These are phyloP conservation scores for Lophiotrema nucula DNA, from an alignment of 495 filamentous ascomycete species.

Conservation along the genomic window DNA sequence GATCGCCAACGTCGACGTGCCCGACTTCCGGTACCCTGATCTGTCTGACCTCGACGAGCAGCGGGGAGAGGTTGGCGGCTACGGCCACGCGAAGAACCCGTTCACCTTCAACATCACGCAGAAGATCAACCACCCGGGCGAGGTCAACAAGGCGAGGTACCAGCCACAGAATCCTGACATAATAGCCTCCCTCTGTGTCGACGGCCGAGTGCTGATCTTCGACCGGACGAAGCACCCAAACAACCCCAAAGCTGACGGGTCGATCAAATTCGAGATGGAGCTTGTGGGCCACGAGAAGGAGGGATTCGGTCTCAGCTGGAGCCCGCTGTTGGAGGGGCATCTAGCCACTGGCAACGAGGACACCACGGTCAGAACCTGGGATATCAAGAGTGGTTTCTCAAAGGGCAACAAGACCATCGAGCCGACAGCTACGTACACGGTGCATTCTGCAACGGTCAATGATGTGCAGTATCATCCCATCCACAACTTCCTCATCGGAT, in stretches of 20 bases:
- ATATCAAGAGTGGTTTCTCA: conserved; percentile 65
- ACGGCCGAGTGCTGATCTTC: conserved; percentile 86
- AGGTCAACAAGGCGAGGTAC: conserved; percentile 98
- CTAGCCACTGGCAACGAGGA: conserved; percentile 90
- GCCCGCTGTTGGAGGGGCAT: conserved; percentile 74
- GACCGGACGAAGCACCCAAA: conserved; percentile 91
- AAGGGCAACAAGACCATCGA: conserved; percentile 68
- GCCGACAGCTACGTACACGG: conserved; percentile 72
- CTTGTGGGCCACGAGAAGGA: conserved; percentile 82
- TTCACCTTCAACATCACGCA: conserved; percentile 87
- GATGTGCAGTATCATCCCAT: conserved; percentile 93
- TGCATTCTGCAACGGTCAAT: conserved; percentile 89
- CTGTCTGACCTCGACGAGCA: conserved; percentile 80
- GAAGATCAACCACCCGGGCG: conserved; percentile 92
- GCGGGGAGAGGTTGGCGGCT: conserved; percentile 88
- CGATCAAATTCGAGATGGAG: conserved; percentile 75
- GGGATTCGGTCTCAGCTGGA: conserved; percentile 96
- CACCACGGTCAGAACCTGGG: conserved; percentile 86
- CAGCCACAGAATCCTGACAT: conserved; percentile 97
- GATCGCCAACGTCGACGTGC: conserved; percentile 88
- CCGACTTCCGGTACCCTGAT: conserved; percentile 65
- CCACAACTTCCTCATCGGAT: conserved; percentile 77
- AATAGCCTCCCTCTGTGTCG: conserved; percentile 89
- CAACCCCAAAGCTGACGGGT: conserved; percentile 57
- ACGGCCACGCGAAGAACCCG: conserved; percentile 69